These are phyloP conservation scores for Acanthamoeba rhysodes DNA, from an alignment of 208 protist genomes.

Conservation along the genomic window DNA sequence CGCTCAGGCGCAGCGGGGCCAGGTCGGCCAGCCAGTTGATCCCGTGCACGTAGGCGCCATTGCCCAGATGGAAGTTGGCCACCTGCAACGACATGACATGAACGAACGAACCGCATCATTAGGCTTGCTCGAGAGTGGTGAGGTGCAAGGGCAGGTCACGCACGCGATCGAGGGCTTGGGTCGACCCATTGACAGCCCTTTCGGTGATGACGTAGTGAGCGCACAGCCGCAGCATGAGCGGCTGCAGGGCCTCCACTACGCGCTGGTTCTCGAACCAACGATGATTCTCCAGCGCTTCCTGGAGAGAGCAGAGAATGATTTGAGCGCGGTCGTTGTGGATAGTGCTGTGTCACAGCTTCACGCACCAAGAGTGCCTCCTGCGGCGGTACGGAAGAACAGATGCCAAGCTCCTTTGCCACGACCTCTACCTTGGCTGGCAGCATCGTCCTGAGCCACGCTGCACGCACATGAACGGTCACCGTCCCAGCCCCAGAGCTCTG, in stretches of 20 bases:
- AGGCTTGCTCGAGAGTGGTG: neutral
- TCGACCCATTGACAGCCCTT: neutral
- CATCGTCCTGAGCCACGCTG: neutral
- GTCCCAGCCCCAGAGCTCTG: no score
- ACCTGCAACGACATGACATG: neutral
- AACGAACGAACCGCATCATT: neutral
- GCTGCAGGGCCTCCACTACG: neutral
- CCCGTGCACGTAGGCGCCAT: conserved; percentile 72
- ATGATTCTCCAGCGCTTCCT: conserved; percentile 4
- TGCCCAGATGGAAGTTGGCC: conserved; percentile 80
- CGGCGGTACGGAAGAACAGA: neutral
- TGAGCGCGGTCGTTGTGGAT: neutral
- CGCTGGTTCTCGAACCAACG: conserved; percentile 1
- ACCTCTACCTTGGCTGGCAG: neutral
- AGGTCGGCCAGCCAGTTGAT: conserved; percentile 80
- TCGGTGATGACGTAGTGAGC: conserved; percentile 52
- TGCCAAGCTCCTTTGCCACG: neutral
- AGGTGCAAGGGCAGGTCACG: neutral
- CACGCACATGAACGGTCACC: no score
- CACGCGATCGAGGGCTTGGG: neutral
- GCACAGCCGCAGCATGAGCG: conserved; percentile 50
- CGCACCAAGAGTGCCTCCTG: neutral
- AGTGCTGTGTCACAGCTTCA: neutral
- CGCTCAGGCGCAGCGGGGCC: conserved; percentile 3
- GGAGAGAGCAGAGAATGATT: neutral